Evolutionary conservation across 768 basidiomycete species (phyloP), one percentile per base, ranked within the genome.

Genomic region (Boletus coccyginus): DNA sequence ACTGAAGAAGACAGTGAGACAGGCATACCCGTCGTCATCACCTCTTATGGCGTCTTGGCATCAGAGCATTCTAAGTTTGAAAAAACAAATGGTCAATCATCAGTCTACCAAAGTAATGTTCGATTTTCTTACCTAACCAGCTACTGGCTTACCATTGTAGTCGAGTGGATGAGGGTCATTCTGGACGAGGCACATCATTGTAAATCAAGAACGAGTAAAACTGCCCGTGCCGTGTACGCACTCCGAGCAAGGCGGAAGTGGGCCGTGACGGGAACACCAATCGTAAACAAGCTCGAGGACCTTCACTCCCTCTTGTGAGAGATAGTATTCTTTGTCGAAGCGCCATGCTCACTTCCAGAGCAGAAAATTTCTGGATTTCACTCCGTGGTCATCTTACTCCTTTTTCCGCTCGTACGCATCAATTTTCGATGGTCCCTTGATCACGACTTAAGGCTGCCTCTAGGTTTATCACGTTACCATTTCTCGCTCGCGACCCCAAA

Each of bases 131-230:
- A 2, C 8, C 36, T 38, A 38, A 56, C 16, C 12, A 29, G 19
- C 3, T 39, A 31, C 57, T 63, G 41, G 73, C 31, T 40, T 40
- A 2, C 31, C 46, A 16, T 43, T 7, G 12, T 56, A 94, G 92
- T 87, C 40, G 81, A 87, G 58, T 94, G 90, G 91, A 77, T 90
- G 50, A 80, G 90, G 50, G 80, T 92, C 16, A 82, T 96, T 35
- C 79, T 95, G 9, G 96, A 98, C 66, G 96, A 98, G 72, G 96
- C 96, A 3, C 96, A 98, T 71, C 85, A 90, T 58, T 94, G 92
- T 77, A 98, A 97, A 73, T 93, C 90, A 13, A 81, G 95, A 24
- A 80, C 81, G 7, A 94, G 92, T 64, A 89, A 90, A 70, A 92
- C 90, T 14, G 92, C 93, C 0, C 90, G 87, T 62, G 89, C 96